Evolutionary conservation across 495 filamentous ascomycete genomes (phyloP).

Genomic region (Aspergillus affinis): DNA sequence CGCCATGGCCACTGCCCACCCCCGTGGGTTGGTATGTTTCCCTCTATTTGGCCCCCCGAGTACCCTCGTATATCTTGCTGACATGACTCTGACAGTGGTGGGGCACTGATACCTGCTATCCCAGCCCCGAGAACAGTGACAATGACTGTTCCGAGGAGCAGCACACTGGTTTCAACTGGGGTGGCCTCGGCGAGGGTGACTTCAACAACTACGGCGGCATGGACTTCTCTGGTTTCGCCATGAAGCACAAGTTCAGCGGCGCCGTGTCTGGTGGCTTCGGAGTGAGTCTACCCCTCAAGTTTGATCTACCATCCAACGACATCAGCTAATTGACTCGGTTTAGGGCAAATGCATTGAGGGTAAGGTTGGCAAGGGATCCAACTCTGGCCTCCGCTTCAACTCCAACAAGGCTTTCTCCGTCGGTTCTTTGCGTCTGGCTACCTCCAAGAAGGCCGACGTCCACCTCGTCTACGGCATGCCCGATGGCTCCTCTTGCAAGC

Average conservation of each 20-base stretch:
- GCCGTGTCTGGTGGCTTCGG: conserved; percentile 45
- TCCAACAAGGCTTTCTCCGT: conserved; percentile 67
- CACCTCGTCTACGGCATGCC: conserved; percentile 84
- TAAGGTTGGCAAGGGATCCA: conserved; percentile 42
- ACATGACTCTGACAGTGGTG: conserved; percentile 43
- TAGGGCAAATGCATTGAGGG: conserved; percentile 67
- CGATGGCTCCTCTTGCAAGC: conserved; percentile 74
- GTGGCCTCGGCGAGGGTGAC: conserved; percentile 57
- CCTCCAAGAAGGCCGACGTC: conserved; percentile 71
- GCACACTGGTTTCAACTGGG: conserved; percentile 68
- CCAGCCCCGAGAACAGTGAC: conserved; percentile 69
- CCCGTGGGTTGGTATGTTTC: conserved; percentile 32
- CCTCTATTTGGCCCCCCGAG: not conserved
- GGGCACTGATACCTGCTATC: conserved; percentile 58
- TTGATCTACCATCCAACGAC: not conserved
- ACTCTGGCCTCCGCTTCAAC: conserved; percentile 56
- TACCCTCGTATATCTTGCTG: conserved; percentile 7
- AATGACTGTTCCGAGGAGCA: conserved; percentile 73
- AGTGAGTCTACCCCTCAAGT: conserved; percentile 36
- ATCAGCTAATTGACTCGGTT: conserved; percentile 9
- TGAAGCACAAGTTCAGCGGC: conserved; percentile 54
- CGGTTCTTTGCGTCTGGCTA: conserved; percentile 65
- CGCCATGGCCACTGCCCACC: conserved; percentile 37
- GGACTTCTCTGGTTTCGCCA: conserved; percentile 69
- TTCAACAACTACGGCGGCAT: conserved; percentile 70